Percentiles rank a stretch among this genome's conserved stretches.
phyloP scores from a whole-genome alignment of 2,329 filamentous ascomycete species.

The Fusarium sp. region DNA sequence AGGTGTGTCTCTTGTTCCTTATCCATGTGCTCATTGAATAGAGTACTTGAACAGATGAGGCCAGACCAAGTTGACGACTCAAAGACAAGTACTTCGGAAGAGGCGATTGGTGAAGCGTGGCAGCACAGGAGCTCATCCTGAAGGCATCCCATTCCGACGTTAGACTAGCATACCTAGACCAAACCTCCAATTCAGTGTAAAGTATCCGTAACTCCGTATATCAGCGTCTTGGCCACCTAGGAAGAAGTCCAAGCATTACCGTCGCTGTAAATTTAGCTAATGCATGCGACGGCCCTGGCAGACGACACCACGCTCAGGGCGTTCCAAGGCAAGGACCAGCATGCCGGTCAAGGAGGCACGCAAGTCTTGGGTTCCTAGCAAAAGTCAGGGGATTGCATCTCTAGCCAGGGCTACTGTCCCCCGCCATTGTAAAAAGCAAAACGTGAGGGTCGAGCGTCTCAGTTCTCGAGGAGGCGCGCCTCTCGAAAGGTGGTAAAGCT shows the following conservation, averaged over 20 bases:
- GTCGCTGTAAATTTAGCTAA: neutral
- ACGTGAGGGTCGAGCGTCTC: slow-evolving; percentile 12
- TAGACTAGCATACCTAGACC: neutral
- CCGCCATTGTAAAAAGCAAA: slow-evolving; percentile 39
- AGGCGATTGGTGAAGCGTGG: neutral
- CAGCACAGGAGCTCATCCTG: neutral
- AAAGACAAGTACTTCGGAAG: neutral
- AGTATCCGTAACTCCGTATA: neutral
- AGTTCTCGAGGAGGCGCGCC: slow-evolving; percentile 11
- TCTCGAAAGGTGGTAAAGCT: slow-evolving; percentile 6
- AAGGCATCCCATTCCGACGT: neutral
- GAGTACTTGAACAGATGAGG: neutral
- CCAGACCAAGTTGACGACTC: neutral
- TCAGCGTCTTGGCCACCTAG: neutral
- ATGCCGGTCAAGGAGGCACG: slow-evolving; percentile 1
- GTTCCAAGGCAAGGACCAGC: slow-evolving; percentile 20
- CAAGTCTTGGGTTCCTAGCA: slow-evolving; percentile 14
- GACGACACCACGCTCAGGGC: slow-evolving; percentile 18
- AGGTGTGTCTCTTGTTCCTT: slow-evolving; percentile 8
- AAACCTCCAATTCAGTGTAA: neutral
- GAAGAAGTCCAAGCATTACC: neutral
- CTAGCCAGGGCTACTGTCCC: slow-evolving; percentile 26
- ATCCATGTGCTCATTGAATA: neutral
- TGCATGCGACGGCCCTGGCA: neutral
- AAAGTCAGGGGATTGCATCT: slow-evolving; percentile 30